Base-by-base conservation (phyloP, 345 rosid genomes). In the Murraya koenigii region DNA sequence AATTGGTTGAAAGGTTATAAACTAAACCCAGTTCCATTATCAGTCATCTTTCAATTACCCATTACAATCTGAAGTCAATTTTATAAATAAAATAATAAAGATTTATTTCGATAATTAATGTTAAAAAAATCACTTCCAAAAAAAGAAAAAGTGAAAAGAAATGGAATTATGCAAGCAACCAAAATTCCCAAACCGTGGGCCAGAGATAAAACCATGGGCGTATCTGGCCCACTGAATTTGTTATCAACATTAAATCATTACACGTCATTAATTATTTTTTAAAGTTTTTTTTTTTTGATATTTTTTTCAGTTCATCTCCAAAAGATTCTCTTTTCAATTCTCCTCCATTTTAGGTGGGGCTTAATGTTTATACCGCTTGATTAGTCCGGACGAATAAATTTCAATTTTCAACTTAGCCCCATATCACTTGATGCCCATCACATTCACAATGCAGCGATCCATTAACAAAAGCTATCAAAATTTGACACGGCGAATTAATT, bases 141-240 rank as follows among this genome's bases (percentile, higher is more conserved):
- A n/a, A n/a, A n/a, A 17, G 20, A 5, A 0, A 63, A 63, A 13
- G 17, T 44, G 49, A 44, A 44, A 44, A 44, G 49, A 44, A 44
- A 44, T 44, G 49, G 49, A 44, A 44, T 13, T 0, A 13, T 3
- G 17, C 49, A 3, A 44, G 49, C 49, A 44, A 44, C 3, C 17
- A 0, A 44, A 44, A 44, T 11, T 44, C 49, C 49, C 11, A 44
- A 33, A 44, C 49, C 49, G 17, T 44, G 49, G 81, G 83, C 75
- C 54, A 1, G 3, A 15, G 1, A 14, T 1, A n/a, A 79, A 81
- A 77, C 85, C 36, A 7, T 32, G 84, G 84, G 85, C 87, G 76
- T 6, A 56, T 0, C 32, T 20, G 8, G 17, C 52, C 20, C 10
- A 2, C 8, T 3, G 15, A 26, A 54, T 35, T 44, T 36, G 19